Evolutionary conservation across 306 rosid genomes (phyloP).

Genomic region (Rosa multiflora): DNA sequence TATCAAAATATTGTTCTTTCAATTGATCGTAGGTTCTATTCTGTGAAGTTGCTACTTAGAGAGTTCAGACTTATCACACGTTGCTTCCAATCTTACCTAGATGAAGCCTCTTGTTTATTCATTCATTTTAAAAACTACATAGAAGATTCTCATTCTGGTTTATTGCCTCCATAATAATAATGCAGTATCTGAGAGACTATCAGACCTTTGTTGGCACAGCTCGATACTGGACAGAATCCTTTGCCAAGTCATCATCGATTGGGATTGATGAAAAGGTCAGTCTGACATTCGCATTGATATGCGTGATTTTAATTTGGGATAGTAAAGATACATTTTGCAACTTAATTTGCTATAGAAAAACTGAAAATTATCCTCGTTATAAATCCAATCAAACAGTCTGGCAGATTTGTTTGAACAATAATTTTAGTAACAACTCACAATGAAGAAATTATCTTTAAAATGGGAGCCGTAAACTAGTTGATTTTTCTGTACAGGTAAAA

Average conservation of each 20-base stretch:
- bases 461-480: conserved; percentile 1
- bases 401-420: background rate
- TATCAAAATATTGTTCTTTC: conserved; percentile 4
- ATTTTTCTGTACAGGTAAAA: conserved; percentile 60
- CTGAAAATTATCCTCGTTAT: background rate
- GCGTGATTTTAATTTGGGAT: conserved; percentile 14
- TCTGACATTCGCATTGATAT: conserved; percentile 5
- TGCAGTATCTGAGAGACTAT: conserved; percentile 79
- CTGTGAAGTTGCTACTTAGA: conserved; percentile 10
- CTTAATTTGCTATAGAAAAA: background rate
- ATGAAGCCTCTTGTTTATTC: conserved; percentile 2
- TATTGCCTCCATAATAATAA: conserved; percentile 17
- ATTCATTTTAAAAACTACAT: background rate
- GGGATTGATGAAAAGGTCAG: conserved; percentile 87
- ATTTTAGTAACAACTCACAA: background rate
- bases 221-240: conserved; percentile 93
- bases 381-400: background rate
- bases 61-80: background rate
- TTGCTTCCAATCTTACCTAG: conserved; percentile 17
- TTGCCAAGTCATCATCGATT: conserved; percentile 76
- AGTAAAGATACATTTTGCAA: too few relatives aligned
- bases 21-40: conserved; percentile 7
- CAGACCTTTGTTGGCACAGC: conserved; percentile 92
- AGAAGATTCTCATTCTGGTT: conserved; percentile 10
- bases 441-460: background rate